Conservation (phyloP, 805 yeast species). For the Saccharomycopsis guyanensis region DNA sequence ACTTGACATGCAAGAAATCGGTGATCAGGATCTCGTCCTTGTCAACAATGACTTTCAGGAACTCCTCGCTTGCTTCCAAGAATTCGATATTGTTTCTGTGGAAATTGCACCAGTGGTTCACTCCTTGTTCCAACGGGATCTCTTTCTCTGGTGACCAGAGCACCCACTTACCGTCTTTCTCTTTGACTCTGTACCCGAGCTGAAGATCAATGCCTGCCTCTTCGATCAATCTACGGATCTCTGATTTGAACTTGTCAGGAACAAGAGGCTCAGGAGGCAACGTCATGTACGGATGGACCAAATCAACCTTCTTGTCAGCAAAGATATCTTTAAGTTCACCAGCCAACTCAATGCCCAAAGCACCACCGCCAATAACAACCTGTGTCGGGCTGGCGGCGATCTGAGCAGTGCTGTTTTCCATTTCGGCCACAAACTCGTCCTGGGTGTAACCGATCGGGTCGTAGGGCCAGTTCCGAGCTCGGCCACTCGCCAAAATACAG, state of each 20-base stretch:
- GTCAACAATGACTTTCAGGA: slow-evolving; percentile 24
- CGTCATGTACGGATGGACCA: slow-evolving; percentile 36
- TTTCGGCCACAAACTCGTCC: slow-evolving; percentile 34
- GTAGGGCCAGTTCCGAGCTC: slow-evolving; percentile 47
- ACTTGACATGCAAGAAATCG: slow-evolving; percentile 24
- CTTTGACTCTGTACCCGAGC: slow-evolving; percentile 29
- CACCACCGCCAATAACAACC: slow-evolving; percentile 44
- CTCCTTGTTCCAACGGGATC: slow-evolving; percentile 26
- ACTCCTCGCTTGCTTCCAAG: slow-evolving; percentile 21
- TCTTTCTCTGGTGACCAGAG: slow-evolving; percentile 21
- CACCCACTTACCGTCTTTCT: slow-evolving; percentile 24
- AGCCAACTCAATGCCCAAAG: slow-evolving; percentile 44
- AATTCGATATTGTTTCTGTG: slow-evolving; percentile 31
- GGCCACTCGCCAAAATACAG: slow-evolving; percentile 40
- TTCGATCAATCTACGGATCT: slow-evolving; percentile 16
- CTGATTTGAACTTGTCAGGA: slow-evolving; percentile 22
- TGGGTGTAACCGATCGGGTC: slow-evolving; percentile 39
- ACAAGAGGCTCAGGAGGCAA: slow-evolving; percentile 35
- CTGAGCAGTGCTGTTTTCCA: slow-evolving; percentile 24
- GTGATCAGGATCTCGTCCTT: slow-evolving; percentile 24
- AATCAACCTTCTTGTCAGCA: slow-evolving; percentile 31
- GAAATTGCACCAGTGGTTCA: slow-evolving; percentile 32
- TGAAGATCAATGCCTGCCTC: slow-evolving; percentile 23
- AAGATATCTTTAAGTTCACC: slow-evolving; percentile 37
- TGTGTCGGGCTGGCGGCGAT: not conserved